Evolutionary conservation across 2,329 filamentous ascomycete genomes (phyloP).

Genomic region (Scytalidium lignicola): DNA sequence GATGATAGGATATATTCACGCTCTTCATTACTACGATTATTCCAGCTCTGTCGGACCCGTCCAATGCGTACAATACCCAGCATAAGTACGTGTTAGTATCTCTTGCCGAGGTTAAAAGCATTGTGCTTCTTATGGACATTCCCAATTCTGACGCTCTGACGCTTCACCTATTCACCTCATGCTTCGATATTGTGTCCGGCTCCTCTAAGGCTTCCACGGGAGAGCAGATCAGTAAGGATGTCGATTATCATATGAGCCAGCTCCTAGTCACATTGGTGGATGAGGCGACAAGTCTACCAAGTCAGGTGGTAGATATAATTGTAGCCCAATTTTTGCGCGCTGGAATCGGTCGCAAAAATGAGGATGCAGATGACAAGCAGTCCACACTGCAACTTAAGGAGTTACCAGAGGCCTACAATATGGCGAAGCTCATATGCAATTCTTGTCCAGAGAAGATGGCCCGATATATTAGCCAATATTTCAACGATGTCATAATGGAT

Average conservation of each 20-base stretch:
- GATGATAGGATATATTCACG: constrained; percentile 77
- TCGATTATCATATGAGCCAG: constrained; percentile 87
- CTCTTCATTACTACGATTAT: constrained; percentile 80
- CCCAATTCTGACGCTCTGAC: constrained; percentile 76
- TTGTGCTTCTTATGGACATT: constrained; percentile 84
- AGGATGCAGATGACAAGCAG: constrained; percentile 66
- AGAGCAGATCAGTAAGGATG: constrained; percentile 84
- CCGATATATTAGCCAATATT: constrained; percentile 90
- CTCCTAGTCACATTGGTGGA: constrained; percentile 83
- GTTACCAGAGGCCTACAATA: constrained; percentile 87
- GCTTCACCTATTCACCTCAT: constrained; percentile 74
- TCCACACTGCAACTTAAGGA: constrained; percentile 81
- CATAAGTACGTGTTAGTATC: constrained; percentile 89
- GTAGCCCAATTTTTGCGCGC: constrained; percentile 93
- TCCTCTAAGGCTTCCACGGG: constrained; percentile 69
- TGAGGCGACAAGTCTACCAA: constrained; percentile 71
- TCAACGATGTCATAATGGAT: constrained; percentile 93
- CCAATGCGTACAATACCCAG: constrained; percentile 86
- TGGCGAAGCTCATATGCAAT: constrained; percentile 93
- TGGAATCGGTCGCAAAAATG: constrained; percentile 47
- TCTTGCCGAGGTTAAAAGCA: constrained; percentile 88
- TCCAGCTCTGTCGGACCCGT: constrained; percentile 78
- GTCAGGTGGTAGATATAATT: constrained; percentile 83
- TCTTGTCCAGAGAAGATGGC: constrained; percentile 90
- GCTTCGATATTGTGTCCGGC: constrained; percentile 87